These are phyloP conservation scores for Penicillium canariense DNA, from an alignment of 495 filamentous ascomycete species.

Conservation along the genomic window DNA sequence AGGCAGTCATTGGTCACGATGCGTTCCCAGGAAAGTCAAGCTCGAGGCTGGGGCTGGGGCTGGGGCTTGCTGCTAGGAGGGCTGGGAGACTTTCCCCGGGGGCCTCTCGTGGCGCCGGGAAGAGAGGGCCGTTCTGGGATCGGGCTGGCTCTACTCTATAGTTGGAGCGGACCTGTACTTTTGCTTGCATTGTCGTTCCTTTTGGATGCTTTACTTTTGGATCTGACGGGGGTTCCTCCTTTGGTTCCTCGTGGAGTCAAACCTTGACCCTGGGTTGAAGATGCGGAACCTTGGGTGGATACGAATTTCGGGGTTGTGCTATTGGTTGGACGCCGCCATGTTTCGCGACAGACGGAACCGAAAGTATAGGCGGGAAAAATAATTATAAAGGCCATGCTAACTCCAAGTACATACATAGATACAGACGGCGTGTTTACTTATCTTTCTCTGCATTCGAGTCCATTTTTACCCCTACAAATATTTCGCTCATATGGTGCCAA, in stretches of 20 bases:
- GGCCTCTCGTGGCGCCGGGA: not conserved
- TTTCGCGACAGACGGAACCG: slow-evolving; percentile 1
- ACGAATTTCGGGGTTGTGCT: not conserved
- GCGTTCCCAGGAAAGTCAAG: not conserved
- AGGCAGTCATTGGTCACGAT: not conserved
- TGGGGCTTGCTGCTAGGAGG: not conserved
- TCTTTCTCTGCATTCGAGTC: too few relatives aligned
- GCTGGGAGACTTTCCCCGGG: not conserved
- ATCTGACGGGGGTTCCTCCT: too few relatives aligned
- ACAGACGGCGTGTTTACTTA: too few relatives aligned
- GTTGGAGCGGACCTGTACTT: too few relatives aligned
- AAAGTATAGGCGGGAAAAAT: not conserved
- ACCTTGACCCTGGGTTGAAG: not conserved
- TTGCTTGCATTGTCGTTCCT: too few relatives aligned
- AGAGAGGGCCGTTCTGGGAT: not conserved
- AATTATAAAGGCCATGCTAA: not conserved
- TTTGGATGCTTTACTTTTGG: too few relatives aligned
- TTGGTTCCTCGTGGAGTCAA: slow-evolving; percentile 7
- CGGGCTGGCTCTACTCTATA: not conserved
- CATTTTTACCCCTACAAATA: too few relatives aligned
- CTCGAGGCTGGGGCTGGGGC: not conserved
- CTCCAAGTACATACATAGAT: not conserved
- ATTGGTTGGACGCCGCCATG: slow-evolving; percentile 1
- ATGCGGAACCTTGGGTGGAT: slow-evolving; percentile 1
- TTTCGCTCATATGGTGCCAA: not conserved